Base-by-base conservation (phyloP, 2,329 filamentous ascomycete genomes). In the Chrysoporthe puriensis region DNA sequence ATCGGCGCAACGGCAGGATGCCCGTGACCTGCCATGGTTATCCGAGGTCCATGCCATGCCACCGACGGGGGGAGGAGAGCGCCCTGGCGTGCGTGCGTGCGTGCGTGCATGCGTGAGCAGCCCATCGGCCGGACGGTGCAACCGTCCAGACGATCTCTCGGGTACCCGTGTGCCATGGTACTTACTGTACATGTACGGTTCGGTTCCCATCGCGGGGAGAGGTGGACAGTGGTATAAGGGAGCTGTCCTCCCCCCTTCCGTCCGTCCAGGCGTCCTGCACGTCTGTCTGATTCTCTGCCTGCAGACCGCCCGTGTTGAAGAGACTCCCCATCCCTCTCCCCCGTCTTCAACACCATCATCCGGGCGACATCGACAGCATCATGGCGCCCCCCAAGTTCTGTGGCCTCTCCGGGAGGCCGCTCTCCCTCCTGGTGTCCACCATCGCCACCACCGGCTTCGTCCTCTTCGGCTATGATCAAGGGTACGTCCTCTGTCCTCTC, bases 391-490 rank as follows among this genome's bases (percentile, higher is more conserved):
- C 85, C 63, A 83, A 74, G 21, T 90, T 82, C 74, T 84, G 85
- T 75, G 88, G 88, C 76, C 80, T 90, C 69, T 84, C 83, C 46
- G 89, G 89, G 75, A 82, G 80, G 71, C 80, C 79, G 48, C 81
- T 91, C 64, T 86, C 84, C 21, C 72, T 88, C 69, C 79, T 83
- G 50, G 83, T 91, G 59, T 88, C 88, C 1, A 82, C 84, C n/a
- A 83, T 90, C 36, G 87, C 88, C 4, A 90, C 88, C 0, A 88
- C 86, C 62, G 88, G 86, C 32, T 89, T 89, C 78, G 75, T 88
- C 40, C 81, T 87, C n/a, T 87, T 86, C 69, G 85, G 85, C 66
- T 87, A 87, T 73, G 85, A 87, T 68, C 85, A 83, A 75, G 81
- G 79, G 79, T 82, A 73, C 71, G 78, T 75, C 14, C 16, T 13